Evolutionary conservation across 441 rosid species (phyloP).

Genomic region (Gossypium trilobum): DNA sequence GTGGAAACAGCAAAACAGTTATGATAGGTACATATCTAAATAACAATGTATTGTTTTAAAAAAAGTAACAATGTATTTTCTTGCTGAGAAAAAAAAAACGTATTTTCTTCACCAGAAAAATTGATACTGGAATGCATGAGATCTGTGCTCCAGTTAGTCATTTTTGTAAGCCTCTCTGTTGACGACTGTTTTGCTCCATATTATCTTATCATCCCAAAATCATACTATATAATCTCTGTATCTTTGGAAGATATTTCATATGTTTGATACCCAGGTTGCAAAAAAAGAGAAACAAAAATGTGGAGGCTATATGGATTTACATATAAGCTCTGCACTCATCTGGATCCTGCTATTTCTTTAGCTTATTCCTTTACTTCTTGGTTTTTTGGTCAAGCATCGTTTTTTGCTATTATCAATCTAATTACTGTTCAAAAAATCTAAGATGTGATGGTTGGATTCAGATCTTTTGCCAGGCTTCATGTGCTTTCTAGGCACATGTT

Average conservation of each 20-base stretch:
- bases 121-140: neutral
- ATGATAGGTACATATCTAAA: conserved; percentile 45
- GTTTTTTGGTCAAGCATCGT: neutral
- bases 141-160: neutral
- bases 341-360: neutral
- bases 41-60: neutral
- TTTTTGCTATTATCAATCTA: neutral
- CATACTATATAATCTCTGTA: neutral
- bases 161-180: neutral
- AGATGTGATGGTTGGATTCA: neutral
- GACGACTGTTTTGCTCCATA: neutral
- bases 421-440: neutral
- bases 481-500: neutral
- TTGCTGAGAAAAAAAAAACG: neutral
- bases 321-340: neutral
- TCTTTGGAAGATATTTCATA: neutral
- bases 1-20: conserved; percentile 61
- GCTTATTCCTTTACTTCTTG: conserved; percentile 3
- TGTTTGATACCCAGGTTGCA: neutral
- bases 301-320: neutral
- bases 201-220: neutral
- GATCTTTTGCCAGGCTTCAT: neutral
- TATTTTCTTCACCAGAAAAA: neutral
- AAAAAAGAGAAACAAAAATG: neutral
- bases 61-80: neutral